phyloP scores from a whole-genome alignment of 2,329 filamentous ascomycete genomes.

The Clarireedia homoeocarpa region DNA sequence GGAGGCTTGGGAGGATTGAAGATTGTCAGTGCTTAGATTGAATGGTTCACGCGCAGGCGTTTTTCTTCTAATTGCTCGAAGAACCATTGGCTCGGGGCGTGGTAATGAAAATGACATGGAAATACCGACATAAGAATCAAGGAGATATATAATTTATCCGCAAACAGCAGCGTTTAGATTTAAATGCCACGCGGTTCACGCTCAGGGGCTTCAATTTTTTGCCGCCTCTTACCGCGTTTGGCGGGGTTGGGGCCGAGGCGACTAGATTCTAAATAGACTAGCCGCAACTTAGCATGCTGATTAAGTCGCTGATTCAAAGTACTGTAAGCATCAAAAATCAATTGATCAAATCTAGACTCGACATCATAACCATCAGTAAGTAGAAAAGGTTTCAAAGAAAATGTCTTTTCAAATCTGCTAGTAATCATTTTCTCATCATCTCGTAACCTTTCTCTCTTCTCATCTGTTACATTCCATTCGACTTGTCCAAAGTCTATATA shows the following conservation, averaged over 20 bases:
- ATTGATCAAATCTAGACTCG: neutral
- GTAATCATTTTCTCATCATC: slow-evolving; percentile 9
- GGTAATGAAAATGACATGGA: no score
- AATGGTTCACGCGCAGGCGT: no score
- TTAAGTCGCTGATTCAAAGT: neutral
- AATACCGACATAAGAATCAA: no score
- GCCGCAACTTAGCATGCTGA: neutral
- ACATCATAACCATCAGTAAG: neutral
- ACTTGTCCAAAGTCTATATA: slow-evolving; percentile 22
- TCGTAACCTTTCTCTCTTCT: slow-evolving; percentile 13
- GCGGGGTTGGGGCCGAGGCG: no score
- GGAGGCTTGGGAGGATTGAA: slow-evolving; percentile 29
- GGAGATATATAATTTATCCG: no score
- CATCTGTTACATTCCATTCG: slow-evolving; percentile 15
- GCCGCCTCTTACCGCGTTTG: no score
- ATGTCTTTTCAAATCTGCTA: neutral
- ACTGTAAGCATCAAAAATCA: neutral
- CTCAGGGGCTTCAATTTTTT: no score
- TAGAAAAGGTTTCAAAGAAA: neutral
- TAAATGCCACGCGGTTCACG: no score
- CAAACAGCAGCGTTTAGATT: no score
- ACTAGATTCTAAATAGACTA: neutral
- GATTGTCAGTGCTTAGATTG: slow-evolving; percentile 26
- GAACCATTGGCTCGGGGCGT: no score
- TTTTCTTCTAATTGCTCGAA: no score